Evolutionary conservation across 768 basidiomycete genomes (phyloP).

Genomic region (Mycena venus): DNA sequence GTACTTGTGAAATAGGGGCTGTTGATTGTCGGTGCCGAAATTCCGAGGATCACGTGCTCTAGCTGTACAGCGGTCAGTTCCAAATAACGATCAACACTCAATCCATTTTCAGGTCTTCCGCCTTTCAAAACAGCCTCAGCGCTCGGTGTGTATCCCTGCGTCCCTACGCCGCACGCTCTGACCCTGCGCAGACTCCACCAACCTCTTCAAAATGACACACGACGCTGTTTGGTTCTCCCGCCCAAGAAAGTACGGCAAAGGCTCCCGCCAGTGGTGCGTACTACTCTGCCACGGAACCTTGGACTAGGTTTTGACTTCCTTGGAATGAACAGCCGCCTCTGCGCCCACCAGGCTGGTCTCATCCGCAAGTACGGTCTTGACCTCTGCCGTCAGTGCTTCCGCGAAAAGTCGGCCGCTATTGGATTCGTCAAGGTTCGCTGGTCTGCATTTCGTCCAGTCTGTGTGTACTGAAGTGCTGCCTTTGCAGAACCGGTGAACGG

Average conservation of each 20-base stretch:
- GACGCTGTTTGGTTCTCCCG: conserved; percentile 98
- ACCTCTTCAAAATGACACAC: conserved; percentile 89
- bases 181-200: conserved; percentile 32
- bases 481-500: conserved; percentile 34
- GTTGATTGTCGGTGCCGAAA: neutral
- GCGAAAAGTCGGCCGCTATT: conserved; percentile 93
- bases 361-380: conserved; percentile 98
- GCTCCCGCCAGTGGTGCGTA: conserved; percentile 92
- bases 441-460: neutral
- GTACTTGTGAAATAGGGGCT: no score
- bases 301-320: conserved; percentile 14
- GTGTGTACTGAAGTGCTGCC: neutral
- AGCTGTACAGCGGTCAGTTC: neutral
- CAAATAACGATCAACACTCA: no score
- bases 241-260: conserved; percentile 95
- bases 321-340: conserved; percentile 85
- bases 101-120: neutral
- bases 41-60: neutral
- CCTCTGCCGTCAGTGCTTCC: conserved; percentile 98
- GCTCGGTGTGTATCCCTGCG: conserved; percentile 11
- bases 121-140: conserved; percentile 23
- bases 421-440: conserved; percentile 91
- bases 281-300: neutral
- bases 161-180: neutral
- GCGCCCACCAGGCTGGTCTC: conserved; percentile 97